Evolutionary conservation across 1,284 basidiomycete genomes (phyloP), one percentile per base, ranked within the genome.

Genomic region (Moniliophthora roreri): DNA sequence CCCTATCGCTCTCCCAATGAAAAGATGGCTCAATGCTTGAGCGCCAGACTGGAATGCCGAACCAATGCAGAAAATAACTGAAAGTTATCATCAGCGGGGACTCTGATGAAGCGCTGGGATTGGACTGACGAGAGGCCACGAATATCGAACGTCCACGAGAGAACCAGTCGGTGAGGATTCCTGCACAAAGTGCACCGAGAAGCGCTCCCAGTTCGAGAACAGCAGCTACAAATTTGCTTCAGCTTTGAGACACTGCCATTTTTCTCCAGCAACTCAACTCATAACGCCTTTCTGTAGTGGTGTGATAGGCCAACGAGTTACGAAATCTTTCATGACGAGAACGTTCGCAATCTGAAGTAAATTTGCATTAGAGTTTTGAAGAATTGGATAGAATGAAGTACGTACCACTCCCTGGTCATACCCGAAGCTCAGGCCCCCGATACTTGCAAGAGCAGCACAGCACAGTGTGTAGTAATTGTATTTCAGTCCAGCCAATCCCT

Each of bases 381-480:
- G 4, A 38, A 18, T 24, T 26, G 44, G 11, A 15, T 20, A 13
- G n/a, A 3, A 47, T 15, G 20, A 35, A 10, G 0, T 1, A 68
- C 74, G 46, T 58, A 77, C 75, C 52, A 86, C 85, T 39, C 86
- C 85, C 62, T 88, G 86, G 60, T 87, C 85, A 66, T 87, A 88
- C 4, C 90, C 90, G 66, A 93, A 93, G 21, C 87, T 81, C 45
- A 92, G 66, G 0, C 91, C 89, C 3, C 90, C 91, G 60, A 92
- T 79, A 13, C 85, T 87, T 0, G 86, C 90, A 54, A 90, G 86
- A 34, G 84, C 68, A 1, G 84, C 86, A 59, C 86, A 88, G 2
- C 79, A 69, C 4, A 84, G 67, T 1, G 84, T 78, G 57, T 82
- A 86, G 50, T 73, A 75, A 64, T 89, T 90, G 58, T 78, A 76